phyloP scores from a whole-genome alignment of 306 rosid species.

The Castanopsis chinensis region DNA sequence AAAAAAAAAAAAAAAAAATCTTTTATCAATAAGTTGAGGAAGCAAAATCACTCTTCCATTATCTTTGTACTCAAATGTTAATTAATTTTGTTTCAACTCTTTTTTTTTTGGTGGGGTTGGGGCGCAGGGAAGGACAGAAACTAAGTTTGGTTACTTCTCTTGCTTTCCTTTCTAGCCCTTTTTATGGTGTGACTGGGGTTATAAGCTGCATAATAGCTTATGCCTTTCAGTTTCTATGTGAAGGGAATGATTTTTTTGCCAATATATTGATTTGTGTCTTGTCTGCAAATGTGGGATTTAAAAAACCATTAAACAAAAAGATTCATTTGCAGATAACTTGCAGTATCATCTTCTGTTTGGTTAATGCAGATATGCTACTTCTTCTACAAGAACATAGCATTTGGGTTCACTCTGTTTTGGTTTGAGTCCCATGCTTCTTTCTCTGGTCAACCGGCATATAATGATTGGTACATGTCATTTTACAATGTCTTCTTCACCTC shows the following conservation, averaged over 20 bases:
- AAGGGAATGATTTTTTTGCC: background rate
- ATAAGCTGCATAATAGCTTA: no score
- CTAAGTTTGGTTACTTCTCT: no score
- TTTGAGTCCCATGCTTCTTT: slow-evolving; percentile 82
- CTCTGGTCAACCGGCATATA: slow-evolving; percentile 79
- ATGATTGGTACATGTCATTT: slow-evolving; percentile 93
- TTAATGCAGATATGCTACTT: slow-evolving; percentile 88
- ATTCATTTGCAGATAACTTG: slow-evolving; percentile 2
- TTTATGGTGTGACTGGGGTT: background rate
- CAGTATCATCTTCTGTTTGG: slow-evolving; percentile 13
- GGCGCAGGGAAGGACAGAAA: background rate
- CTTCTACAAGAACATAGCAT: slow-evolving; percentile 87
- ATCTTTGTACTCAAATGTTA: background rate
- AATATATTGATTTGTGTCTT: background rate
- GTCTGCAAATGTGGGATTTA: background rate
- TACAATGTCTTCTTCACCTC: slow-evolving; percentile 96
- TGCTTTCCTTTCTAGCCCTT: background rate
- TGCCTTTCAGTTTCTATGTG: background rate
- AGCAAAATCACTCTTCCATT: background rate
- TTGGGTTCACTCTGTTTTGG: slow-evolving; percentile 92
- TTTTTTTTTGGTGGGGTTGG: background rate
- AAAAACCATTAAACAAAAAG: background rate
- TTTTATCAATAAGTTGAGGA: background rate
- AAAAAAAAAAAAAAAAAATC: background rate
- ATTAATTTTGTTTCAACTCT: background rate